Conservation (phyloP, 2,329 filamentous ascomycete species). For the Epichloe sylvatica region DNA sequence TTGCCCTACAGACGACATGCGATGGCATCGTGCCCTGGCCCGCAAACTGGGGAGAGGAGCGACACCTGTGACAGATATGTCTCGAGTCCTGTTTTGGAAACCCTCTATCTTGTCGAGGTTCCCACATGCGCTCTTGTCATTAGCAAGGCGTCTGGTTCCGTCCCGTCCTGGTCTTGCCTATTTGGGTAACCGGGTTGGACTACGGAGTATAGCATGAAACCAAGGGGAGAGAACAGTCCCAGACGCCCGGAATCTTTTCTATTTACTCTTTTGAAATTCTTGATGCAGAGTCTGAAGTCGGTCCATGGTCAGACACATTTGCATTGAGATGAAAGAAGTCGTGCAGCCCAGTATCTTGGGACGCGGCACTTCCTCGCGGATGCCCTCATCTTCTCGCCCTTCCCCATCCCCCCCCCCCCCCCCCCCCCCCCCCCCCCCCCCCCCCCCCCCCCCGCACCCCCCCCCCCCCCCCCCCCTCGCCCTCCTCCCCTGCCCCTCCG, state of each 20-base stretch:
- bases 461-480: too few relatives aligned
- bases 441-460: too few relatives aligned
- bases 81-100: conserved; percentile 20
- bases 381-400: too few relatives aligned
- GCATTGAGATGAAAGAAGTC: not conserved
- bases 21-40: not conserved
- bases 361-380: too few relatives aligned
- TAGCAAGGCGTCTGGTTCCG: conserved; percentile 1
- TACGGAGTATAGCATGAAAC: not conserved
- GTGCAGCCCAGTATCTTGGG: not conserved
- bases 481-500: too few relatives aligned
- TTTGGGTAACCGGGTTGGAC: conserved; percentile 5
- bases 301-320: not conserved
- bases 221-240: not conserved
- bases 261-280: not conserved
- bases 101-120: not conserved
- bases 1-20: not conserved
- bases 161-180: conserved; percentile 5
- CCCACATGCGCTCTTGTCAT: not conserved
- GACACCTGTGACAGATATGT: conserved; percentile 22
- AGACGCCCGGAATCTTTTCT: too few relatives aligned
- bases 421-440: too few relatives aligned
- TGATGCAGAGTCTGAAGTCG: not conserved
- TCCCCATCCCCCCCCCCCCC: too few relatives aligned
- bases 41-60: not conserved